Conservation (phyloP, 495 filamentous ascomycete species). For the Neurospora hispaniola region DNA sequence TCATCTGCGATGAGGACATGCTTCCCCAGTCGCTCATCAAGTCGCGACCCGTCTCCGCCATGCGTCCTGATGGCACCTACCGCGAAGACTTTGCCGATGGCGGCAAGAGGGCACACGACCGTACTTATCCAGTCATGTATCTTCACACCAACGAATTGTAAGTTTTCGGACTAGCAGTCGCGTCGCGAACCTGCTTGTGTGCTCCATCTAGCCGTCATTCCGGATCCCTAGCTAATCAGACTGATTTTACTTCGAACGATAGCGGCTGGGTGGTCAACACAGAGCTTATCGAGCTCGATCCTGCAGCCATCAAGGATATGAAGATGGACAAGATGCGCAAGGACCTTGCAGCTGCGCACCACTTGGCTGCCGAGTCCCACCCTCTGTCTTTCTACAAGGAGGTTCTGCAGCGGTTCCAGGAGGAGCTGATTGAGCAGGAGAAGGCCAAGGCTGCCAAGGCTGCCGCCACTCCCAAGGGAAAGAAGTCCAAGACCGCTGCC, state of each 20-base stretch:
- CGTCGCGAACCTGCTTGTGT: not conserved
- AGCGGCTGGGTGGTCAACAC: constrained; percentile 83
- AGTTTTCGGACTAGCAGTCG: constrained; percentile 27
- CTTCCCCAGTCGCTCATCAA: constrained; percentile 61
- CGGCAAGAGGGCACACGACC: constrained; percentile 68
- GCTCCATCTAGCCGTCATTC: not conserved
- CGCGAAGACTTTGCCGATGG: constrained; percentile 73
- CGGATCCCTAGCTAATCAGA: not conserved
- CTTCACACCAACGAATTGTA: constrained; percentile 91
- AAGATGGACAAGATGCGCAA: constrained; percentile 66
- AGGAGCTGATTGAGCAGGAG: constrained; percentile 47
- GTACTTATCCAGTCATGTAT: constrained; percentile 90
- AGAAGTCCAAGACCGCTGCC: constrained; percentile 38
- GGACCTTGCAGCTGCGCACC: constrained; percentile 58
- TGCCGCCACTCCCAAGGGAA: constrained; percentile 52
- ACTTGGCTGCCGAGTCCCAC: constrained; percentile 59
- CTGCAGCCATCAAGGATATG: constrained; percentile 51
- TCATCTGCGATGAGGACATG: constrained; percentile 88
- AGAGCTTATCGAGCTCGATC: constrained; percentile 61
- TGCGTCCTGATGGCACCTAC: constrained; percentile 68
- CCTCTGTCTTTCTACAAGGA: constrained; percentile 67
- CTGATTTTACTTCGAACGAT: constrained; percentile 11
- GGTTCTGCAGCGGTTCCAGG: constrained; percentile 55
- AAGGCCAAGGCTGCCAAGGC: constrained; percentile 53
- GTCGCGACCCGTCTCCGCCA: constrained; percentile 70